Evolutionary conservation across 2,329 filamentous ascomycete genomes (phyloP), one percentile per base, ranked within the genome.

Genomic region (Acrodontium crateriforme): DNA sequence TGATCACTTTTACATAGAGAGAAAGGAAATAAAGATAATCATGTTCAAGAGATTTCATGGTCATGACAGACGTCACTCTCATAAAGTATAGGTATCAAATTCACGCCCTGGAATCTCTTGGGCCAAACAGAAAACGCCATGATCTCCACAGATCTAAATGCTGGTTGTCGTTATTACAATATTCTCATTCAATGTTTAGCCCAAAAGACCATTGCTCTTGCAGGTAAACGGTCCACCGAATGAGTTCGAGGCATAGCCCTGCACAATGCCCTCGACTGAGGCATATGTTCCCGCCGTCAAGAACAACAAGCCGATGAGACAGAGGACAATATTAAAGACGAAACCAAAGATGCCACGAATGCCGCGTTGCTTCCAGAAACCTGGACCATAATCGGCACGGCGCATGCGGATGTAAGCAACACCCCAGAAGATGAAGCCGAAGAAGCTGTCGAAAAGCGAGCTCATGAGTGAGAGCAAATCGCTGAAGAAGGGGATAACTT

Each of bases 361-460:
- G 25, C 67, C 71, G 18, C 68, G 60, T 2, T 56, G 58, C 37
- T 61, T 65, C 27, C 67, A 63, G 17, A 69, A 63, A 1, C 60
- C 56, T 2, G 64, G 48, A 5, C 66, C 63, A 18, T 71, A 65
- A 37, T 81, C 76, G 2, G 69, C 76, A 12, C 59, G 59, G 25
- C 78, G 67, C 78, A 87, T 81, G 31, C 78, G 69, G 46, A 84
- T 69, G 48, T 82, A 87, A 1, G 79, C 80, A 2, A 82, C 68
- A 9, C 78, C 80, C 80, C 80, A 94, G 63, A 93, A 94, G 48
- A 93, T 92, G 63, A 93, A 94, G 14, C 85, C 85, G 45, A 87
- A 87, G 65, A 84, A 87, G 29, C 79, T 87, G 56, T 93, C 83
- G 49, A 93, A 93, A 2, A 93, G 68, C 3, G 82, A 82, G n/a